phyloP scores from a whole-genome alignment of 331 rosid species.

The Arachis monticola region DNA sequence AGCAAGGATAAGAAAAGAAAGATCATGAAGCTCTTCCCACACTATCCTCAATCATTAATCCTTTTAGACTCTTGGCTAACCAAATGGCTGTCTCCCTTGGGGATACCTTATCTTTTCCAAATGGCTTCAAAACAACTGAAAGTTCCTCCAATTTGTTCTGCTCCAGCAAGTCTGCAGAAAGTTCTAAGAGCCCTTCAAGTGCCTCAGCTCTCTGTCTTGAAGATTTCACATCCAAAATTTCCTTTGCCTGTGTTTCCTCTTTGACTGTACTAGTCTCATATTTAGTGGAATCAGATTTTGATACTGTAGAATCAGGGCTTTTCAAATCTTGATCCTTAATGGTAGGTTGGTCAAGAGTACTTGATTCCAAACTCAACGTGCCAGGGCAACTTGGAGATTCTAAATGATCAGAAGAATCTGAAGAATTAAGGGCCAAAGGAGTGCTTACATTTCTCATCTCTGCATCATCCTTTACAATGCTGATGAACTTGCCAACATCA shows the following conservation, averaged over 20 bases:
- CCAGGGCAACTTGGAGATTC: slow-evolving; percentile 35
- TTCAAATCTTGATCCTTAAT: slow-evolving; percentile 49
- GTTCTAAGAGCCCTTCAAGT: slow-evolving; percentile 88
- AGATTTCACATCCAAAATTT: slow-evolving; percentile 61
- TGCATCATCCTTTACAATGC: slow-evolving; percentile 67
- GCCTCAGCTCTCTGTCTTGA: slow-evolving; percentile 95
- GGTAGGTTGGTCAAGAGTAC: slow-evolving; percentile 42
- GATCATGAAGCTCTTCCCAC: slow-evolving; percentile 59
- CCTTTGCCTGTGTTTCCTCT: slow-evolving; percentile 67
- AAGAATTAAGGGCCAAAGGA: slow-evolving; percentile 36
- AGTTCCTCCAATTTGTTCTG: slow-evolving; percentile 85
- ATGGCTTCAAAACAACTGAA: slow-evolving; percentile 81
- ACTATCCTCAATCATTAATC: slow-evolving; percentile 77
- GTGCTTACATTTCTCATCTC: slow-evolving; percentile 54
- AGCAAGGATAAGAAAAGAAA: slow-evolving; percentile 16
- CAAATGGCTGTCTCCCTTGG: slow-evolving; percentile 99
- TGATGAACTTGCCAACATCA: slow-evolving; percentile 79
- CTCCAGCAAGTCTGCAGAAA: slow-evolving; percentile 88
- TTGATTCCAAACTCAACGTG: slow-evolving; percentile 33
- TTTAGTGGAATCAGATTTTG: slow-evolving; percentile 52
- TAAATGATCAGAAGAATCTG: slow-evolving; percentile 42
- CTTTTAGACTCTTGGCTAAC: slow-evolving; percentile 94
- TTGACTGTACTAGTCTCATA: slow-evolving; percentile 42
- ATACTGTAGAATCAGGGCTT: slow-evolving; percentile 42
- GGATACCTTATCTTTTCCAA: slow-evolving; percentile 90